phyloP scores from a whole-genome alignment of 2,329 filamentous ascomycete species.

The Elsinoe necatrix region DNA sequence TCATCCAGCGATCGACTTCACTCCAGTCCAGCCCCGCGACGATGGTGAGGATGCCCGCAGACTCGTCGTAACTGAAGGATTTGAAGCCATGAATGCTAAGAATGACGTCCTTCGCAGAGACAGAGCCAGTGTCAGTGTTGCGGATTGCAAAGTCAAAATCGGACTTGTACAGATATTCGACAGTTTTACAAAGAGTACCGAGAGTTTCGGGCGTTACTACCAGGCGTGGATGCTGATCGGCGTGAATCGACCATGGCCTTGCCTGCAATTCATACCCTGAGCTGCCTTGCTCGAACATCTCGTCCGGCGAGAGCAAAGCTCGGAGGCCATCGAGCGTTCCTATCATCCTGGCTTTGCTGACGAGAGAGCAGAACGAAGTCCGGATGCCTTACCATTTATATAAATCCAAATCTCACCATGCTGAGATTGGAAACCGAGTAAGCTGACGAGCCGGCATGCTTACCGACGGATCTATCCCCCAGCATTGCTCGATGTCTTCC shows the following conservation, averaged over 20 bases:
- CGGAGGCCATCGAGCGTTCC: background rate
- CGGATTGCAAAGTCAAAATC: constrained; percentile 33
- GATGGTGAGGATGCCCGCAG: constrained; percentile 27
- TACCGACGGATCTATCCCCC: too few species aligned
- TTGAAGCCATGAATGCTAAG: constrained; percentile 34
- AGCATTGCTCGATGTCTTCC: too few species aligned
- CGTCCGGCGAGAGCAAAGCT: background rate
- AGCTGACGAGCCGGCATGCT: too few species aligned
- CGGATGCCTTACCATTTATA: background rate
- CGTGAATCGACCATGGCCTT: constrained; percentile 11
- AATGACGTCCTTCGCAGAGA: constrained; percentile 32
- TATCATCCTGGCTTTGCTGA: background rate
- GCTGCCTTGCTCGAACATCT: constrained; percentile 1
- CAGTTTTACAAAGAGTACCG: background rate
- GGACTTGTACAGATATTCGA: constrained; percentile 16
- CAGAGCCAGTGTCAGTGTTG: constrained; percentile 31
- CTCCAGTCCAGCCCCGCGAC: constrained; percentile 34
- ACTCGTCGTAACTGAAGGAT: constrained; percentile 29
- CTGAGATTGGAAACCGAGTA: too few species aligned
- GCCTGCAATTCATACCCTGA: background rate
- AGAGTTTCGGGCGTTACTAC: background rate
- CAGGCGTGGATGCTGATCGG: constrained; percentile 4
- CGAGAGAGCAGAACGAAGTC: too few species aligned
- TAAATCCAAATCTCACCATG: too few species aligned
- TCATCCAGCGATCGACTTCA: constrained; percentile 31